Percentiles rank a stretch among this genome's conserved stretches.
Evolutionary conservation across 2,329 filamentous ascomycete genomes (phyloP).

Genomic region (Fusarium oligoseptatum): DNA sequence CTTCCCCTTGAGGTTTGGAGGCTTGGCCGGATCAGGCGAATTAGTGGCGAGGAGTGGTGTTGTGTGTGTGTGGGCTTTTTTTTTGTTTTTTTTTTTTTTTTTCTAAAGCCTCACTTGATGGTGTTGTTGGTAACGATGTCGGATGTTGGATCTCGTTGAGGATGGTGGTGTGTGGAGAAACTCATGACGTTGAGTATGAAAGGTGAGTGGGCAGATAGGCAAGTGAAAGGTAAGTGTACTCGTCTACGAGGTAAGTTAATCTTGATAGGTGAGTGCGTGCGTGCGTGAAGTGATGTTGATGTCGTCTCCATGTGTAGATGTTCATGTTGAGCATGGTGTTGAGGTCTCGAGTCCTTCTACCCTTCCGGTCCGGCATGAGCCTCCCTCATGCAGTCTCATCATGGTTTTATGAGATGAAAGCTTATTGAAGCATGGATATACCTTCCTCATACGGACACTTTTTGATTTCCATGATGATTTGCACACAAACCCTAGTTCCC

Average conservation of each 20-base stretch:
- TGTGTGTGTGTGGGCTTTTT: conserved; percentile 30
- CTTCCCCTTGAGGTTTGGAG: conserved; percentile 33
- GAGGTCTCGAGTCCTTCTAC: neutral
- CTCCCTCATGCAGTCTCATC: neutral
- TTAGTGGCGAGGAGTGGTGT: conserved; percentile 34
- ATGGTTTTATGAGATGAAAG: neutral
- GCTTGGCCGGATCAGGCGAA: conserved; percentile 44
- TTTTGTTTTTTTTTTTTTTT: neutral
- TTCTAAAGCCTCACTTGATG: neutral
- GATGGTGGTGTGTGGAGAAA: neutral
- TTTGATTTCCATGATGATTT: neutral
- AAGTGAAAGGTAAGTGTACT: conserved; percentile 9
- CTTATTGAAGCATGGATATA: neutral
- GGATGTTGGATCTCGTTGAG: conserved; percentile 20
- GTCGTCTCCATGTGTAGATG: neutral
- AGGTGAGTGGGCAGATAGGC: conserved; percentile 20
- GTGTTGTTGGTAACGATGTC: conserved; percentile 1
- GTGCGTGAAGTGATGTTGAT: conserved; percentile 11
- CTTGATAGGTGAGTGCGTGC: neutral
- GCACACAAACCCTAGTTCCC: neutral
- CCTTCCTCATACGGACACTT: neutral
- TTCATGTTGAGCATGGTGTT: conserved; percentile 9
- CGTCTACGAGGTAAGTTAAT: neutral
- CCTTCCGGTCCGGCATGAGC: neutral
- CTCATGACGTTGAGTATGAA: conserved; percentile 1